A percentile compares a stretch with the other conserved stretches of the same genome.
Evolutionary conservation across 1,284 basidiomycete genomes (phyloP).

Genomic region (Takashimella tepidaria): DNA sequence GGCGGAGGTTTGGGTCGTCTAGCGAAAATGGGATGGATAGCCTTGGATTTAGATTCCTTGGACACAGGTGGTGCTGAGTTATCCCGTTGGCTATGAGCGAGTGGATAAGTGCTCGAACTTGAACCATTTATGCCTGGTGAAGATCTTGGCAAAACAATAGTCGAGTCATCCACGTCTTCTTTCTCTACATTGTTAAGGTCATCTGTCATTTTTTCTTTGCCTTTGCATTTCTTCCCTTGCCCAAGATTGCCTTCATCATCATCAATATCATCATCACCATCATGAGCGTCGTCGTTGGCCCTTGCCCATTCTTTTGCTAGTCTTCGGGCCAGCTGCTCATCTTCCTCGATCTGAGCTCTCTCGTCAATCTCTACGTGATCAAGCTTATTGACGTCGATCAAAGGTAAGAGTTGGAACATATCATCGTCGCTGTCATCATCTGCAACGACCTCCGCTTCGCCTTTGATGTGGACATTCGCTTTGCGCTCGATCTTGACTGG

Average conservation of each 20-base stretch:
- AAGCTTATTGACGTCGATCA: no score
- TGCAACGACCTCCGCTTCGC: neutral
- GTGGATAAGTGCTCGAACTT: constrained; percentile 15
- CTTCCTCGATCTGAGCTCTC: constrained; percentile 8
- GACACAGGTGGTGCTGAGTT: constrained; percentile 5
- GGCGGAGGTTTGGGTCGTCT: constrained; percentile 4
- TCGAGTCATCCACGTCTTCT: no score
- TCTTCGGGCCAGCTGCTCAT: constrained; percentile 25
- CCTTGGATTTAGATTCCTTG: neutral
- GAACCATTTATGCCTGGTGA: constrained; percentile 26
- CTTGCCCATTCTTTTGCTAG: constrained; percentile 25
- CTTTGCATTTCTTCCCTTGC: constrained; percentile 1
- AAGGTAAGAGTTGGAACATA: no score
- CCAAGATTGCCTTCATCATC: constrained; percentile 15
- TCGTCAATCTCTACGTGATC: neutral
- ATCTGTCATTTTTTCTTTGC: constrained; percentile 7
- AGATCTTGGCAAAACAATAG: constrained; percentile 8
- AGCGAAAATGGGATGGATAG: constrained; percentile 21
- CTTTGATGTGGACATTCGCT: neutral
- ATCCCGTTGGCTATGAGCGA: no score
- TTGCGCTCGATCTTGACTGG: constrained; percentile 3
- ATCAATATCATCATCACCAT: constrained; percentile 8
- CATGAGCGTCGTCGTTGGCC: constrained; percentile 5
- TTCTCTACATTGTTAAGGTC: constrained; percentile 12
- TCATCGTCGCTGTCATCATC: no score